Conservation (phyloP, 805 yeast species). For the Grigorovia transvaalensis region DNA sequence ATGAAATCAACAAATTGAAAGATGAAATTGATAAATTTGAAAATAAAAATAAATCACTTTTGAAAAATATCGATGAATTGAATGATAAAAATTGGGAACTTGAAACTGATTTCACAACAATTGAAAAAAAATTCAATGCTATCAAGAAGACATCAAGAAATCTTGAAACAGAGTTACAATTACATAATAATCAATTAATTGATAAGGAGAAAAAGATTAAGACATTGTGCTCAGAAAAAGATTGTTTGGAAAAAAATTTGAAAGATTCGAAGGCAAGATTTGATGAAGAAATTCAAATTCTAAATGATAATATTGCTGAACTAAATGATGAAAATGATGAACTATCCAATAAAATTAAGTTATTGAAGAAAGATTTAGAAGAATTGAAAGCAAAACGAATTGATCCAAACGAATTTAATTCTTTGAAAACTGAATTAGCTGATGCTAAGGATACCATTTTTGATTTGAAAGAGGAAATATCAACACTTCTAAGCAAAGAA, state of each 20-base stretch:
- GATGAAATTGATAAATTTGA: constrained; percentile 3
- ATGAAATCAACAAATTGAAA: constrained; percentile 2
- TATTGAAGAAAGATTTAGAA: constrained; percentile 2
- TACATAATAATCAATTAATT: constrained; percentile 18
- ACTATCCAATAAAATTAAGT: constrained; percentile 1
- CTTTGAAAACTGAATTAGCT: background rate
- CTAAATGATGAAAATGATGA: constrained; percentile 62
- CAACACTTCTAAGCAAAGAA: background rate
- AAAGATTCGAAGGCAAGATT: constrained; percentile 29
- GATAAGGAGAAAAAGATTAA: constrained; percentile 37
- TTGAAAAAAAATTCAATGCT: constrained; percentile 23
- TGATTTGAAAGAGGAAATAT: constrained; percentile 1
- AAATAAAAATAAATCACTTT: constrained; percentile 6
- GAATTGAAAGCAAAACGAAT: background rate
- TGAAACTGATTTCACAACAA: constrained; percentile 39
- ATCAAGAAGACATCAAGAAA: constrained; percentile 36
- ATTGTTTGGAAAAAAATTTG: constrained; percentile 33
- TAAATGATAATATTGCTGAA: constrained; percentile 44
- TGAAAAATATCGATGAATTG: constrained; percentile 34
- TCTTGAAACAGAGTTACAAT: constrained; percentile 4
- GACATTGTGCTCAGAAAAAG: constrained; percentile 33
- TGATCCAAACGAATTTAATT: background rate
- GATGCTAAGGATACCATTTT: background rate
- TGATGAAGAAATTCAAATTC: constrained; percentile 35
- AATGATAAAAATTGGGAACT: constrained; percentile 59